Evolutionary conservation across 2,329 filamentous ascomycete genomes (phyloP), one percentile per base, ranked within the genome.

Genomic region (Botryotinia globosa): DNA sequence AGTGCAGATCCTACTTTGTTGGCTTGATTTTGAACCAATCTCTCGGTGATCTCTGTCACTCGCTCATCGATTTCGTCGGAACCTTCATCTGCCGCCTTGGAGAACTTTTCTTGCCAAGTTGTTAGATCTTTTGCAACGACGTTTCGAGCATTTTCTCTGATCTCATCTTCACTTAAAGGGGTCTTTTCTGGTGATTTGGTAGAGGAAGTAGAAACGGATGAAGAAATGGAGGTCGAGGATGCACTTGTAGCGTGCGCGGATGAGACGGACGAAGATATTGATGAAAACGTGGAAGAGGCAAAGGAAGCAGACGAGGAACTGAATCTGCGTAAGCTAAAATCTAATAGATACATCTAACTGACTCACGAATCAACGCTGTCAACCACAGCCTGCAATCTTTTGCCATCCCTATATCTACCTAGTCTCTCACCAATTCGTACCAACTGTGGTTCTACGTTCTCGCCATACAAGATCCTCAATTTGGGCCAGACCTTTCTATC

Each of bases 401-500:
- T 89, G 32, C 88, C 88, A 77, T 88, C 85, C 34, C 86, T 82
- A 73, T 94, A 93, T 65, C 92, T 87, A 58, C 94, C 94, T 18
- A 99, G 87, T 63, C 94, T 90, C 83, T 98, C 92, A 20, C 93
- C 93, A 78, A 99, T 98, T 78, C 94, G 93, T 72, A 95, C 88
- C 22, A 99, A 87, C 82, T 99, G 97, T 22, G 97, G 97, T 83
- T 98, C 94, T 5, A 99, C 94, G 78, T 97, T 97, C 79, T 97
- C 91, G 18, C 91, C 88, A 79, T 98, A 98, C 8, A 98, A 84
- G 22, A 92, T 87, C 39, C 92, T 89, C 18, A 98, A 75, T 76
- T 92, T 91, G 2, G 95, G 95, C 91, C 93, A 96, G 25, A 98
- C 84, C 2, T 90, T 91, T 64, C 89, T 88, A 73, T 94, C 89